Conservation (phyloP, 169 alveolate species). For the Plasmodium yoelii region DNA sequence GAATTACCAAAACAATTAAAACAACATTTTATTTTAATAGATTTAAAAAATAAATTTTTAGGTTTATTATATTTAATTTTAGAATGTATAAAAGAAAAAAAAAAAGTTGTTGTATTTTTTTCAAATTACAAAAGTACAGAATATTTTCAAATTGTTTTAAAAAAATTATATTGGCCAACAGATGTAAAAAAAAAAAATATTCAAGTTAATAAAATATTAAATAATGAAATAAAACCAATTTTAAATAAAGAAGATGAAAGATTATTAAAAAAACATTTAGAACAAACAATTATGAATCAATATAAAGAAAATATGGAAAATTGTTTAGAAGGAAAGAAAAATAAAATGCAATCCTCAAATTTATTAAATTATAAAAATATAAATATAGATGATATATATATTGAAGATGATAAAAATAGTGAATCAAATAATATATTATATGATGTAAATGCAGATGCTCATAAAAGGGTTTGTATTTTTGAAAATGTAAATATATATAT, state of each 20-base stretch:
- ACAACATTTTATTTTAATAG: slow-evolving; percentile 27
- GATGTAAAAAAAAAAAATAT: slow-evolving; percentile 45
- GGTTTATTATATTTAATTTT: slow-evolving; percentile 25
- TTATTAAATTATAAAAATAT: slow-evolving; percentile 34
- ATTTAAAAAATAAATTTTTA: slow-evolving; percentile 20
- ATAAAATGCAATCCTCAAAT: background rate
- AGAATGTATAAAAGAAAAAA: slow-evolving; percentile 19
- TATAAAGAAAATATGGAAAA: no score
- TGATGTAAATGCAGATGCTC: slow-evolving; percentile 28
- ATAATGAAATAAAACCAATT: slow-evolving; percentile 5
- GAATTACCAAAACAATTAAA: slow-evolving; percentile 49
- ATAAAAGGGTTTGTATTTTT: slow-evolving; percentile 31
- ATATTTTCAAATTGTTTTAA: slow-evolving; percentile 72
- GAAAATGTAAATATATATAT: slow-evolving; percentile 69
- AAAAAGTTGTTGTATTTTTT: slow-evolving; percentile 78
- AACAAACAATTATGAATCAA: slow-evolving; percentile 1
- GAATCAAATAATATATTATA: background rate
- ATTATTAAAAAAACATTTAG: slow-evolving; percentile 40
- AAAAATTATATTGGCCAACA: slow-evolving; percentile 83
- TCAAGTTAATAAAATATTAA: slow-evolving; percentile 32
- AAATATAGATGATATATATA: slow-evolving; percentile 40
- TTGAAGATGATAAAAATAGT: background rate
- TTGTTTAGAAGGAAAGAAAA: slow-evolving; percentile 1
- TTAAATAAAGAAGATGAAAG: slow-evolving; percentile 17
- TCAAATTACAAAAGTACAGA: slow-evolving; percentile 83